Base-by-base conservation (phyloP, 345 rosid species). In the Aquilaria sinensis region DNA sequence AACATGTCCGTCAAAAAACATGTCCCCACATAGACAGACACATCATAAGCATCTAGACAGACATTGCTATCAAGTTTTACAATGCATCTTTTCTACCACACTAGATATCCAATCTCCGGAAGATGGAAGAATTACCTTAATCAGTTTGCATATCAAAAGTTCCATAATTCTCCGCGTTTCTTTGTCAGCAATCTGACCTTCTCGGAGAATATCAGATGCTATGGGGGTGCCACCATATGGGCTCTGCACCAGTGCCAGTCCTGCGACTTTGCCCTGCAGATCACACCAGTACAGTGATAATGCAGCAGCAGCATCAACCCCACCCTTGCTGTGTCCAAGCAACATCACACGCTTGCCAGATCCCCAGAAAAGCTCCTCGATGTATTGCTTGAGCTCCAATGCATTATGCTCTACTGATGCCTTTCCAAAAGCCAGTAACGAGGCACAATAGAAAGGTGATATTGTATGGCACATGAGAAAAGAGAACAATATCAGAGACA, bases 231-330 rank as follows among this genome's bases (percentile, higher is more conserved):
- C 88, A 56, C 85, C 90, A 58, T 75, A 87, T 2, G 94, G 94
- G 65, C 90, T 78, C 63, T 87, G 94, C 55, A 87, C 88, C 31
- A 87, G 67, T 46, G 83, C 94, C 56, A 87, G 74, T 69, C 94
- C 90, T 10, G 85, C 90, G 69, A 84, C 90, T 70, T 82, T 87
- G 69, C 72, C 68, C 77, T 79, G 67, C 73, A 87, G 73, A 67
- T 77, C 81, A 10, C 69, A 57, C 79, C 80, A 72, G 74, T 77
- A 84, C 32, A 82, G 68, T 47, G 88, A 81, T 58, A 87, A 76
- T 16, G 90, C 85, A n/a, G 88, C 90, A n/a, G 88, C 86, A 71
- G 81, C 85, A 80, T 87, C 90, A 66, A 84, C 81, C 68, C 88
- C 88, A 1, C 90, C 90, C 67, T 87, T 84, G 79, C 94, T 87